These are phyloP conservation scores for Dictyostelium firmibasis DNA, from an alignment of 78 protist genomes.

Conservation along the genomic window DNA sequence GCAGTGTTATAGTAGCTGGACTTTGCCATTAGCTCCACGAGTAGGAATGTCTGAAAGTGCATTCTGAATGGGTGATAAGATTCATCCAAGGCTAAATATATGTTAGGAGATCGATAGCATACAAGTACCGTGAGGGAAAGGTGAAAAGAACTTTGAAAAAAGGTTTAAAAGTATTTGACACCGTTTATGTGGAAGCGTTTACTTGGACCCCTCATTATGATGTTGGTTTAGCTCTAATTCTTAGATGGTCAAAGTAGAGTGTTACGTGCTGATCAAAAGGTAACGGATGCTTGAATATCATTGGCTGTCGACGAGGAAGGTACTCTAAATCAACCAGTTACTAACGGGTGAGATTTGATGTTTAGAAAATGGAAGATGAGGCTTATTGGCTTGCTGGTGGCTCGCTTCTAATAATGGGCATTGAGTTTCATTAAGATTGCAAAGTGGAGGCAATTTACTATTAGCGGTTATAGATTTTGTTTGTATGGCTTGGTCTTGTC, in stretches of 20 bases:
- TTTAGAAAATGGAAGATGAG: not conserved
- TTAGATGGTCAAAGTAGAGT: not conserved
- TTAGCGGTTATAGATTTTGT: no score
- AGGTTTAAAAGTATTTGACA: slow-evolving; percentile 87
- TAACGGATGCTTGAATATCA: not conserved
- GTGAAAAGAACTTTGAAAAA: slow-evolving; percentile 95
- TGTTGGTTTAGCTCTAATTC: slow-evolving; percentile 8
- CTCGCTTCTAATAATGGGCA: no score
- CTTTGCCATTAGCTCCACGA: slow-evolving; percentile 35
- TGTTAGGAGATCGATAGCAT: slow-evolving; percentile 89
- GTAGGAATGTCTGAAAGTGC: slow-evolving; percentile 94
- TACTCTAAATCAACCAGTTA: slow-evolving; percentile 3
- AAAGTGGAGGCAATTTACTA: no score
- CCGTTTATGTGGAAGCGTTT: slow-evolving; percentile 77
- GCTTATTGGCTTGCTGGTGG: slow-evolving; percentile 1
- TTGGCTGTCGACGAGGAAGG: not conserved
- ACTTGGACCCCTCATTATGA: not conserved
- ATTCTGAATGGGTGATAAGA: slow-evolving; percentile 89
- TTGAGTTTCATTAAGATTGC: no score
- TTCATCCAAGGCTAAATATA: slow-evolving; percentile 88
- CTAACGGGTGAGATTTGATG: slow-evolving; percentile 7
- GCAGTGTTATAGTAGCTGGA: not conserved
- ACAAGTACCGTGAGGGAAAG: slow-evolving; percentile 97
- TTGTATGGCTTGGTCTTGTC: no score
- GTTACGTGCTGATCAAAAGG: slow-evolving; percentile 16